These are phyloP conservation scores for Penstemon eatonii DNA, from an alignment of 257 asterid genomes.

Conservation along the genomic window DNA sequence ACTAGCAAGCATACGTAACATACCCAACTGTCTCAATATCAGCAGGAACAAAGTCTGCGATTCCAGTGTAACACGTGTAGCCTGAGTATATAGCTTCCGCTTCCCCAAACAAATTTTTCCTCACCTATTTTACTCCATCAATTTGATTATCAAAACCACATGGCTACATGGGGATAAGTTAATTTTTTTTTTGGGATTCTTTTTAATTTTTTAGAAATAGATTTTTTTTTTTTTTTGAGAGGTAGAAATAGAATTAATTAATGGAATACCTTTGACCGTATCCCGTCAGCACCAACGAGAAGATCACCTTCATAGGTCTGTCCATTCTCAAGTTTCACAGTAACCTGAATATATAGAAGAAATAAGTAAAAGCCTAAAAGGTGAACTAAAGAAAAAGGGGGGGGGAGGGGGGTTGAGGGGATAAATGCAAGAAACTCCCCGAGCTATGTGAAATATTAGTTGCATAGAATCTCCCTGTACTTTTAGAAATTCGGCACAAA, in stretches of 20 bases:
- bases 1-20: slow-evolving; percentile 16
- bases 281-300: slow-evolving; percentile 97
- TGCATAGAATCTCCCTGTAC: neutral
- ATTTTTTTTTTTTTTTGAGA: too few species aligned
- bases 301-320: slow-evolving; percentile 73
- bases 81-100: slow-evolving; percentile 72
- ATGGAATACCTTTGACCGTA: slow-evolving; percentile 75
- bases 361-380: neutral
- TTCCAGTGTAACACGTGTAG: slow-evolving; percentile 97
- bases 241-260: too few species aligned
- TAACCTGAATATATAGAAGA: slow-evolving; percentile 49
- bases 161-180: neutral
- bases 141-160: neutral
- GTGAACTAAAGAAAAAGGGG: neutral
- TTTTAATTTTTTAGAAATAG: neutral
- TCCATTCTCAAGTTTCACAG: slow-evolving; percentile 77
- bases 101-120: slow-evolving; percentile 73
- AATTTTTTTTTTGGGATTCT: neutral
- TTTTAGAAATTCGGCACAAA: too few species aligned
- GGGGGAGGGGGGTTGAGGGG: too few species aligned
- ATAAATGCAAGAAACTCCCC: too few species aligned
- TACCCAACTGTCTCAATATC: slow-evolving; percentile 97
- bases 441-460: neutral
- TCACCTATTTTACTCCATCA: slow-evolving; percentile 50
- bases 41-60: slow-evolving; percentile 90